phyloP scores from a whole-genome alignment of 305 asterid genomes.

The Caryopteris hybrid region DNA sequence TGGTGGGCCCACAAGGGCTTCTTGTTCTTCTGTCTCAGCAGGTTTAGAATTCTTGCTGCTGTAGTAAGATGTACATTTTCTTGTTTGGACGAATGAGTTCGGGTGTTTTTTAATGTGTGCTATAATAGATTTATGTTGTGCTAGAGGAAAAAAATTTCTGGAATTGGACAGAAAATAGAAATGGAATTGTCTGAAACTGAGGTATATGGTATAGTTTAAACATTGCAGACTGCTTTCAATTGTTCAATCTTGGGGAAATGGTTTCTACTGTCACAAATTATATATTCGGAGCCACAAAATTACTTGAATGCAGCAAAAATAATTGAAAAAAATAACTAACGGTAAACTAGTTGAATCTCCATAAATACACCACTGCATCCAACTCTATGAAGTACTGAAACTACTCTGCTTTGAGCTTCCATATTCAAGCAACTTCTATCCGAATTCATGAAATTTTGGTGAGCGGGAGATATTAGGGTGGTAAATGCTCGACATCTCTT shows the following conservation, averaged over 20 bases:
- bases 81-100: background rate
- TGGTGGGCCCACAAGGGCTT: slow-evolving; percentile 81
- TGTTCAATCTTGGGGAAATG: slow-evolving; percentile 1
- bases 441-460: background rate
- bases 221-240: background rate
- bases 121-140: background rate
- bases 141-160: background rate
- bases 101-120: too few relatives aligned
- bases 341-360: background rate
- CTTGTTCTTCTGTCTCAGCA: slow-evolving; percentile 51
- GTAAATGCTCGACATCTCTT: slow-evolving; percentile 71
- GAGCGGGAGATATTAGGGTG: slow-evolving; percentile 35
- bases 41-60: slow-evolving; percentile 11
- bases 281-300: background rate
- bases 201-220: slow-evolving; percentile 6
- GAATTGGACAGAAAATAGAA: background rate
- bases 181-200: background rate
- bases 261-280: background rate
- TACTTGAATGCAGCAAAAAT: background rate
- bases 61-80: background rate
- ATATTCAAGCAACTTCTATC: background rate
- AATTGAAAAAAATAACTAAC: slow-evolving; percentile 4
- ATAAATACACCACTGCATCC: slow-evolving; percentile 12
- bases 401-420: background rate
- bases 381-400: slow-evolving; percentile 3